A percentile compares a stretch with the other conserved stretches of the same genome.
Conservation (phyloP, 768 basidiomycete genomes). For the Tricholoma furcatifolium region DNA sequence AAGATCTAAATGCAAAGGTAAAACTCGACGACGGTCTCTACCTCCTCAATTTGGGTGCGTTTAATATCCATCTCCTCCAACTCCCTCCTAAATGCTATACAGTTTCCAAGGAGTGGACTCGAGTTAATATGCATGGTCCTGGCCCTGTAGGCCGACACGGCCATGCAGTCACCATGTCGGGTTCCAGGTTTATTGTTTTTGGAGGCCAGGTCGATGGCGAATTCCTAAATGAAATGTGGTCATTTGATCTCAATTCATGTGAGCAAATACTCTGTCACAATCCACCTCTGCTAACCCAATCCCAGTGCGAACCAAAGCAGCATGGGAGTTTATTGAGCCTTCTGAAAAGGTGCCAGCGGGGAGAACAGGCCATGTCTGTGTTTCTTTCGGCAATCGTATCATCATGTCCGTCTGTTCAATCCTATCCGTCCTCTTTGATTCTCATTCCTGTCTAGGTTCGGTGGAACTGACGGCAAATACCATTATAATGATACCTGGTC, state of each 20-base stretch:
- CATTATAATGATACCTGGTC: constrained; percentile 99
- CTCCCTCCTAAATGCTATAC: constrained; percentile 1
- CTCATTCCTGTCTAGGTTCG: constrained; percentile 58
- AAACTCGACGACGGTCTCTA: constrained; percentile 92
- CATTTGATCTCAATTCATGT: constrained; percentile 94
- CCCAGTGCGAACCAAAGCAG: constrained; percentile 77
- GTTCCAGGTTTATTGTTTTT: constrained; percentile 90
- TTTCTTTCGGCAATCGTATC: constrained; percentile 80
- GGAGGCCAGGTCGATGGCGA: constrained; percentile 95
- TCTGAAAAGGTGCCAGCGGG: constrained; percentile 66
- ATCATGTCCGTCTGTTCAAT: constrained; percentile 58
- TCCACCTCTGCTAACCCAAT: constrained; percentile 6
- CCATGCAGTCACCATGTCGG: constrained; percentile 90
- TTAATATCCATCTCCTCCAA: constrained; percentile 2
- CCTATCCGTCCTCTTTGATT: constrained; percentile 12
- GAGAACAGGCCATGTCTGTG: constrained; percentile 89
- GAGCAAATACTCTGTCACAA: constrained; percentile 29
- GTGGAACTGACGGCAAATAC: constrained; percentile 97
- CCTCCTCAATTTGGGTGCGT: constrained; percentile 88
- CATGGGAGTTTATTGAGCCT: constrained; percentile 82
- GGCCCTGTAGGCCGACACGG: constrained; percentile 91
- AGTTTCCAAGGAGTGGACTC: constrained; percentile 97
- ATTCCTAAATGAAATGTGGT: constrained; percentile 94
- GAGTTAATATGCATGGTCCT: constrained; percentile 72
- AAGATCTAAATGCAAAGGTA: constrained; percentile 64